These are phyloP conservation scores for Shiraia bambusicola DNA, from an alignment of 2,329 filamentous ascomycete genomes.

Conservation along the genomic window DNA sequence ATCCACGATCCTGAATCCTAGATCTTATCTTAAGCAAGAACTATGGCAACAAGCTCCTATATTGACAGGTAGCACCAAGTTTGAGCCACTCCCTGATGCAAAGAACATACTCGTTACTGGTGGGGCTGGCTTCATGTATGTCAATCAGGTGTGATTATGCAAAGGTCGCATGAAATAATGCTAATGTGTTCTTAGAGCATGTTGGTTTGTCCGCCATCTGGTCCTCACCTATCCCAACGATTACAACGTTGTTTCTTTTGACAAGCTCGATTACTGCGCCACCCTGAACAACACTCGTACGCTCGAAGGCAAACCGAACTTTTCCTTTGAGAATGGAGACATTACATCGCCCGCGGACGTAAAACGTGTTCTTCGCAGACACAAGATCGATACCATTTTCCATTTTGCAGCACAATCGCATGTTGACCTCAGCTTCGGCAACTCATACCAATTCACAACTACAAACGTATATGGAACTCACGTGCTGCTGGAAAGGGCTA, in stretches of 20 bases:
- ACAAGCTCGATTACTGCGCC: conserved; percentile 82
- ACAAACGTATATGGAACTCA: conserved; percentile 86
- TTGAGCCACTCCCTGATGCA: conserved; percentile 66
- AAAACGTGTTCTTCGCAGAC: conserved; percentile 67
- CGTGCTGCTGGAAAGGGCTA: conserved; percentile 74
- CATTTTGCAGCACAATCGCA: conserved; percentile 87
- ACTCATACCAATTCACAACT: conserved; percentile 78
- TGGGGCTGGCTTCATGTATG: conserved; percentile 83
- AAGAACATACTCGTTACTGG: conserved; percentile 84
- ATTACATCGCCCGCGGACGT: conserved; percentile 72
- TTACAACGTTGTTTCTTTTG: conserved; percentile 80
- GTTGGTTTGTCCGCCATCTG: conserved; percentile 80
- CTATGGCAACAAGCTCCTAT: conserved; percentile 73
- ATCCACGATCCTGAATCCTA: conserved; percentile 46
- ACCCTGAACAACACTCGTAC: conserved; percentile 76
- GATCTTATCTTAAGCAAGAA: conserved; percentile 56
- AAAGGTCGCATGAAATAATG: background rate
- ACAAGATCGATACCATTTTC: conserved; percentile 76
- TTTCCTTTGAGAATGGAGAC: conserved; percentile 77
- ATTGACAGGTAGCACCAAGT: conserved; percentile 68
- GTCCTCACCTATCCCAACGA: conserved; percentile 69
- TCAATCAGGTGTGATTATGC: background rate
- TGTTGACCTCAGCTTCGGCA: conserved; percentile 79
- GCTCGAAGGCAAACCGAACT: conserved; percentile 69
- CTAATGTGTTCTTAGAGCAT: conserved; percentile 58